phyloP scores from a whole-genome alignment of 1,284 basidiomycete species.

The Puccinia novopanici region DNA sequence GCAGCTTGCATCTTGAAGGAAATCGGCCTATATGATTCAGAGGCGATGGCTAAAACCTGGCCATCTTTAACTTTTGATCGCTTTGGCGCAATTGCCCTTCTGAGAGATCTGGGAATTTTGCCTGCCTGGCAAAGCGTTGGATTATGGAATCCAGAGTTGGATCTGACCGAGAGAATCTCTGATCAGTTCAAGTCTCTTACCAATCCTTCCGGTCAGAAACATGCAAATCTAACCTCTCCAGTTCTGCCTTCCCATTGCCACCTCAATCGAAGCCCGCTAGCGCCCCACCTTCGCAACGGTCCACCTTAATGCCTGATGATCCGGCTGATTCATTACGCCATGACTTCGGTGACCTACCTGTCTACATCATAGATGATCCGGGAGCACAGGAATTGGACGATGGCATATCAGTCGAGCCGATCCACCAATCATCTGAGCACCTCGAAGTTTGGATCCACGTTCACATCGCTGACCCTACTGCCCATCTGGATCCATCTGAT shows the following conservation, averaged over 20 bases:
- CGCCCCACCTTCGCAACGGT: background rate
- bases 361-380: constrained; percentile 86
- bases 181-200: constrained; percentile 51
- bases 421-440: constrained; percentile 1
- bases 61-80: constrained; percentile 49
- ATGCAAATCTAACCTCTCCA: background rate
- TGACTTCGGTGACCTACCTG: constrained; percentile 79
- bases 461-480: constrained; percentile 91
- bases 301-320: constrained; percentile 54
- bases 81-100: constrained; percentile 46
- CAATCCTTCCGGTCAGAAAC: background rate
- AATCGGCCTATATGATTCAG: constrained; percentile 47
- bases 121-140: constrained; percentile 50
- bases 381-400: constrained; percentile 88
- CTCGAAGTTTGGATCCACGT: constrained; percentile 75
- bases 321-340: constrained; percentile 68
- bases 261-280: background rate
- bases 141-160: constrained; percentile 47
- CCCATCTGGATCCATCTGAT: constrained; percentile 73
- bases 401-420: constrained; percentile 76
- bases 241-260: constrained; percentile 6
- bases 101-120: constrained; percentile 46
- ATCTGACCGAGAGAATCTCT: constrained; percentile 36
- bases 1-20: constrained; percentile 43
- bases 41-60: constrained; percentile 48